Evolutionary conservation across 768 basidiomycete species (phyloP).

Genomic region (Dacryopinax primogenitus): DNA sequence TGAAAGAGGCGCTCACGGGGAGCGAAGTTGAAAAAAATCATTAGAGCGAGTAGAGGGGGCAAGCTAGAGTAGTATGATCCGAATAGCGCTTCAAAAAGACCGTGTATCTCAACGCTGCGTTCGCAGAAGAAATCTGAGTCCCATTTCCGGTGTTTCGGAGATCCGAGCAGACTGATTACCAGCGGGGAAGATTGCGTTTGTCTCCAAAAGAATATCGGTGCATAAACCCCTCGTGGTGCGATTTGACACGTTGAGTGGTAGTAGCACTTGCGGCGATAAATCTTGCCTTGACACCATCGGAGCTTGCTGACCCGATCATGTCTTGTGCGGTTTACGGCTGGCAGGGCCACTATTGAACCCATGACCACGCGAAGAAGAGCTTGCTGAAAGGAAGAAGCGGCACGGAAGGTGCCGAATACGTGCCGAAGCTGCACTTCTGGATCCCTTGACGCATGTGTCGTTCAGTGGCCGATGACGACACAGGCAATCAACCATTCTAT

Average conservation of each 20-base stretch:
- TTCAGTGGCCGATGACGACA: background rate
- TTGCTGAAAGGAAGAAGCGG: conserved; percentile 4
- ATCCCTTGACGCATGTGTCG: background rate
- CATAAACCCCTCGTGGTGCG: no score
- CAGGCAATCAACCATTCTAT: background rate
- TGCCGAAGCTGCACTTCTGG: background rate
- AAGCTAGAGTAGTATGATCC: background rate
- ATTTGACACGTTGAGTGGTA: no score
- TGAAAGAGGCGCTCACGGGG: background rate
- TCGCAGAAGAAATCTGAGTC: no score
- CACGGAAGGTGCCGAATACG: background rate
- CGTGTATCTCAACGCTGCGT: no score
- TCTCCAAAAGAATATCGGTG: no score
- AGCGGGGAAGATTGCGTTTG: no score
- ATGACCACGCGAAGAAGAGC: background rate
- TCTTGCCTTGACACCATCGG: no score
- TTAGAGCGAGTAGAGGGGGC: background rate
- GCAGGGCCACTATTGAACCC: background rate
- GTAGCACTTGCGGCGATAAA: no score
- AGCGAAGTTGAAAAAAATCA: background rate
- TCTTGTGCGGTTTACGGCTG: background rate
- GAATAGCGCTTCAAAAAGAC: no score
- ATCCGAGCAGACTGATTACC: no score
- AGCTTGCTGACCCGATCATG: no score
- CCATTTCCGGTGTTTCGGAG: no score